A percentile compares a stretch with the other conserved stretches of the same genome.
Conservation (phyloP, 352 stramenopile species). For the Phytophthora sp. region DNA sequence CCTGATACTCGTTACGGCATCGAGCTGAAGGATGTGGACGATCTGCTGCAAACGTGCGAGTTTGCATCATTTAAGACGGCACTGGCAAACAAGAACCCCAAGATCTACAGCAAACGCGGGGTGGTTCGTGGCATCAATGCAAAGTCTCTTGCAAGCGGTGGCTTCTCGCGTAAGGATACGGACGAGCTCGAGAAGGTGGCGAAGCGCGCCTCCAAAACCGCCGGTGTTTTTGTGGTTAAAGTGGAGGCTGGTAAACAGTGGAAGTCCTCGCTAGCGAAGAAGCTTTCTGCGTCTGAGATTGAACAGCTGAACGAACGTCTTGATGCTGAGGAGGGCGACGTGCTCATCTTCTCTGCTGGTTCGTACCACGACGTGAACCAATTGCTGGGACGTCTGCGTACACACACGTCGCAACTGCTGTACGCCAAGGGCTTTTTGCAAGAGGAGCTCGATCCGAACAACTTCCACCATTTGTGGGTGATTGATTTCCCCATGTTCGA, state of each 20-base stretch:
- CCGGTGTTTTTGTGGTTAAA: slow-evolving; percentile 63
- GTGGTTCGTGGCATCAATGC: slow-evolving; percentile 78
- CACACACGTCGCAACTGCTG: slow-evolving; percentile 63
- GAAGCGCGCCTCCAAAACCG: slow-evolving; percentile 49
- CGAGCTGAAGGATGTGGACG: slow-evolving; percentile 65
- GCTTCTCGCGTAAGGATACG: slow-evolving; percentile 82
- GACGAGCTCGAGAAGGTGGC: slow-evolving; percentile 61
- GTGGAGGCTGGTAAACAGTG: slow-evolving; percentile 61
- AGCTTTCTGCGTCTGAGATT: slow-evolving; percentile 55
- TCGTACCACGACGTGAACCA: slow-evolving; percentile 61
- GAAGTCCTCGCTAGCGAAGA: slow-evolving; percentile 77
- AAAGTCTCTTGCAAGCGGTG: slow-evolving; percentile 52
- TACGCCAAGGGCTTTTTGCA: slow-evolving; percentile 66
- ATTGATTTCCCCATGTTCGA: slow-evolving; percentile 91
- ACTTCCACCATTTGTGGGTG: slow-evolving; percentile 87
- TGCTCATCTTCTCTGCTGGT: slow-evolving; percentile 70
- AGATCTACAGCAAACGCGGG: slow-evolving; percentile 36
- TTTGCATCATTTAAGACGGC: slow-evolving; percentile 57
- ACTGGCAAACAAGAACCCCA: slow-evolving; percentile 24
- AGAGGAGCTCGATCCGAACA: slow-evolving; percentile 63
- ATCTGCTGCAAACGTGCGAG: slow-evolving; percentile 43
- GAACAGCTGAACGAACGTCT: slow-evolving; percentile 54
- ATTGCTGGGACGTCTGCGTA: slow-evolving; percentile 74
- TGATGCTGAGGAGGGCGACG: slow-evolving; percentile 64
- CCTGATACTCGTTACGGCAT: slow-evolving; percentile 83